Base-by-base conservation (phyloP, 2,329 filamentous ascomycete species). In the Trichoderma aggressivum region DNA sequence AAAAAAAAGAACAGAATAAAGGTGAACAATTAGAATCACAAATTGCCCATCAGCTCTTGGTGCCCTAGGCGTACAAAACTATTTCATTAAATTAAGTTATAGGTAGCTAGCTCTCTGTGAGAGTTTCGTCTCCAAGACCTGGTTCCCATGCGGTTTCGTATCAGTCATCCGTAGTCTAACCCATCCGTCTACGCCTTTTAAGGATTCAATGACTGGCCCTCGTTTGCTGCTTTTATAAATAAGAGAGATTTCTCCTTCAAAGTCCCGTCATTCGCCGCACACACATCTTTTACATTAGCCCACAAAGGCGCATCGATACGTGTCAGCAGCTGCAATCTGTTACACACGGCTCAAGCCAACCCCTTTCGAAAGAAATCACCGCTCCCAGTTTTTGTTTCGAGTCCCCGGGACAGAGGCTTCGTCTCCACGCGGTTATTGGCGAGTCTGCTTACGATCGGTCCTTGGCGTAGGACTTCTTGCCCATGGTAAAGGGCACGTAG, bases 401-500 rank as follows among this genome's bases (percentile, higher is more conserved):
- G 8, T 14, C 28, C 58, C 18, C 11, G 11, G 7, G 39, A 36
- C 11, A 36, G 30, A 50, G 36, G 26, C 18, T 53, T 34, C 2
- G 36, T 53, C 56, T 36, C 65, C 34, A 61, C 3, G n/a, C 28
- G 26, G 28, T 60, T 34, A n/a, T 21, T 53, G 59, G 8, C 26
- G 28, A 16, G 26, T 53, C 39, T 34, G 28, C 71, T 75, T 78
- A 83, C 69, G 83, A 82, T 83, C 84, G 90, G 83, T 85, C 87
- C 84, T 90, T 91, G 80, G 82, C 85, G 81, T 96, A 97, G 80
- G 89, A 90, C 74, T 92, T 87, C 89, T 98, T 98, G 82, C 94
- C 94, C 75, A 97, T 90, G 53, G 93, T 91, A 85, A 98, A 97
- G 53, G 94, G 94, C 34, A 97, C 94, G 80, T 97, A 99, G 84